Conservation (phyloP, 176 grass and related monocot genomes). For the Otatea glauca region DNA sequence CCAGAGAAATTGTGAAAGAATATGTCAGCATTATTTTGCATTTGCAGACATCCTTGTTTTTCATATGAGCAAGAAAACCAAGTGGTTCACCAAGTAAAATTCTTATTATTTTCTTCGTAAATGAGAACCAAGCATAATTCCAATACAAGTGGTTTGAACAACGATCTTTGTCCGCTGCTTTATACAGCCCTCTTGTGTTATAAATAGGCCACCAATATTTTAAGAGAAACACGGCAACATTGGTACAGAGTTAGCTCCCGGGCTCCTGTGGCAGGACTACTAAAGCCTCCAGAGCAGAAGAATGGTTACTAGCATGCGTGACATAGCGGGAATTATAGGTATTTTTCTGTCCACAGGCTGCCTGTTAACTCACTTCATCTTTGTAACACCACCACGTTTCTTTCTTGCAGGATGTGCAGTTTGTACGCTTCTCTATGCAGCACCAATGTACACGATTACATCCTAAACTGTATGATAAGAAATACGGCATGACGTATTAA, state of each 20-base stretch:
- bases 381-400: constrained; percentile 8
- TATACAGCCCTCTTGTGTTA: constrained; percentile 7
- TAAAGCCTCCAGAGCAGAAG: constrained; percentile 2
- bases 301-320: constrained; percentile 45
- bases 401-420: constrained; percentile 61
- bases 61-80: not conserved
- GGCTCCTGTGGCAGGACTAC: not conserved
- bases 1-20: not conserved
- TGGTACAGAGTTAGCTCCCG: not conserved
- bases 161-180: not conserved
- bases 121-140: not conserved
- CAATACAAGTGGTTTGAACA: constrained; percentile 15
- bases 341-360: constrained; percentile 23
- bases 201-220: constrained; percentile 21
- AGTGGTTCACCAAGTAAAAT: constrained; percentile 7
- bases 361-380: constrained; percentile 5
- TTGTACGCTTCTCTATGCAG: constrained; percentile 67
- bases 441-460: constrained; percentile 60
- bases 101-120: not conserved
- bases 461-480: constrained; percentile 6
- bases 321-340: constrained; percentile 66
- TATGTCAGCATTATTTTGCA: constrained; percentile 3
- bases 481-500: not conserved
- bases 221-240: constrained; percentile 19
- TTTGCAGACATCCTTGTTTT: not conserved